These are phyloP conservation scores for Stephanodiscus triporus DNA, from an alignment of 108 stramenopile species.

Conservation along the genomic window DNA sequence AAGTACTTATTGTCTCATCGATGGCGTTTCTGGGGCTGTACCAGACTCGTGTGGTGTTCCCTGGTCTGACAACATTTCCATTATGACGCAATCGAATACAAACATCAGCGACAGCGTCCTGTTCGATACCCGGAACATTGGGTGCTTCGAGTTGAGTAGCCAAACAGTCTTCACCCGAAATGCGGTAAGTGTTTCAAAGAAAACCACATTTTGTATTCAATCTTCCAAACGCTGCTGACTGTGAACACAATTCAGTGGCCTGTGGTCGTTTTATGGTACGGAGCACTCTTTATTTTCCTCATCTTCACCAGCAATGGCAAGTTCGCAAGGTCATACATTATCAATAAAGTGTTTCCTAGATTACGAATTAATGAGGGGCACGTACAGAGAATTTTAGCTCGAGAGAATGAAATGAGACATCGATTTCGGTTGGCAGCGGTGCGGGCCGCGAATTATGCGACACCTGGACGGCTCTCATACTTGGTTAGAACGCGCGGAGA, in stretches of 20 bases:
- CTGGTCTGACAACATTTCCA: not conserved
- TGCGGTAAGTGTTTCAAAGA: not conserved
- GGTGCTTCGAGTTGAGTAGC: conserved; percentile 41
- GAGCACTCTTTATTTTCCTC: conserved; percentile 52
- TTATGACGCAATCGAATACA: not conserved
- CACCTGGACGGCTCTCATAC: conserved; percentile 23
- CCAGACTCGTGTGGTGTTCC: conserved; percentile 47
- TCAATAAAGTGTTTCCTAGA: conserved; percentile 31
- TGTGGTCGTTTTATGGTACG: conserved; percentile 51
- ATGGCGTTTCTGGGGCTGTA: conserved; percentile 14
- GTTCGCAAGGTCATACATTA: conserved; percentile 21
- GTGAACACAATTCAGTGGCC: conserved; percentile 30
- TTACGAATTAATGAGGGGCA: conserved; percentile 31
- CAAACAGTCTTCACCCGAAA: conserved; percentile 52
- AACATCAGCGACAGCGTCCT: conserved; percentile 9
- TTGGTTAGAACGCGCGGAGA: conserved; percentile 26
- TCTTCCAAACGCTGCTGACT: no score
- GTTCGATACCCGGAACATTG: conserved; percentile 20
- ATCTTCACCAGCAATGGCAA: conserved; percentile 45
- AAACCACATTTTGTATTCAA: no score
- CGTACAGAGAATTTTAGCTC: conserved; percentile 30
- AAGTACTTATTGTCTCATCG: conserved; percentile 41
- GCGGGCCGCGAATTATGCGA: conserved; percentile 14
- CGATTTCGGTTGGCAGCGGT: conserved; percentile 29
- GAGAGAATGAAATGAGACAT: conserved; percentile 24